These are phyloP conservation scores for Cladosporium phlei DNA, from an alignment of 2,329 filamentous ascomycete species.

Conservation along the genomic window DNA sequence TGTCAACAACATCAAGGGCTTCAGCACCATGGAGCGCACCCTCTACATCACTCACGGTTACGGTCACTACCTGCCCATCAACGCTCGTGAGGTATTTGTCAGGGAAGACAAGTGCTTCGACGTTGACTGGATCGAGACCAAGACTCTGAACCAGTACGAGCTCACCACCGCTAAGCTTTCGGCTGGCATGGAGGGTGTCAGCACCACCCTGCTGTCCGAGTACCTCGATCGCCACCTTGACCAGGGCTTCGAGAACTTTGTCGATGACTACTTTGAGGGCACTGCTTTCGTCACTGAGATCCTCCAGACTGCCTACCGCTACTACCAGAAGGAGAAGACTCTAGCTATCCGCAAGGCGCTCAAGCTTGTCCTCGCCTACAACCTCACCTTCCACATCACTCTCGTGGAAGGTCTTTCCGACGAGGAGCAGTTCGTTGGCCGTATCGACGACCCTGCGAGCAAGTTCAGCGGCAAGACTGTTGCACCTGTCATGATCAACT, in stretches of 20 bases:
- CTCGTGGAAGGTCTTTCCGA: slow-evolving; percentile 86
- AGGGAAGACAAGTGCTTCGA: slow-evolving; percentile 88
- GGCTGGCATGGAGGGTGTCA: slow-evolving; percentile 83
- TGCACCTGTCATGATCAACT: slow-evolving; percentile 98
- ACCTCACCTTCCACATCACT: slow-evolving; percentile 88
- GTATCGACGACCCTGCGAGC: slow-evolving; percentile 79
- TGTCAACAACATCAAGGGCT: slow-evolving; percentile 90
- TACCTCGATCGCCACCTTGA: slow-evolving; percentile 96
- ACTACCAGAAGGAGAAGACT: slow-evolving; percentile 81
- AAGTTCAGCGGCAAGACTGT: slow-evolving; percentile 87
- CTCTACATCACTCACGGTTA: slow-evolving; percentile 96
- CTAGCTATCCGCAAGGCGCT: slow-evolving; percentile 91
- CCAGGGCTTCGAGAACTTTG: slow-evolving; percentile 83
- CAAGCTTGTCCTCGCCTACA: slow-evolving; percentile 93
- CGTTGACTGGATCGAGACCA: slow-evolving; percentile 87
- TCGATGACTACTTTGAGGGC: slow-evolving; percentile 93
- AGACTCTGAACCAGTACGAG: slow-evolving; percentile 75
- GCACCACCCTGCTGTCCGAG: slow-evolving; percentile 72
- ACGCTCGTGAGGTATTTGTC: slow-evolving; percentile 89
- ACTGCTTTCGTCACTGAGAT: slow-evolving; percentile 94
- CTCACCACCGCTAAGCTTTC: slow-evolving; percentile 84
- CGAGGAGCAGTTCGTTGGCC: slow-evolving; percentile 71
- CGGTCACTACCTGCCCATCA: slow-evolving; percentile 85
- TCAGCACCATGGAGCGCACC: slow-evolving; percentile 56
- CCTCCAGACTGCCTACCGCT: slow-evolving; percentile 91